Percentiles rank a stretch among this genome's conserved stretches.
Conservation (phyloP, 768 basidiomycete species). For the Phanerochaete carnosa region DNA sequence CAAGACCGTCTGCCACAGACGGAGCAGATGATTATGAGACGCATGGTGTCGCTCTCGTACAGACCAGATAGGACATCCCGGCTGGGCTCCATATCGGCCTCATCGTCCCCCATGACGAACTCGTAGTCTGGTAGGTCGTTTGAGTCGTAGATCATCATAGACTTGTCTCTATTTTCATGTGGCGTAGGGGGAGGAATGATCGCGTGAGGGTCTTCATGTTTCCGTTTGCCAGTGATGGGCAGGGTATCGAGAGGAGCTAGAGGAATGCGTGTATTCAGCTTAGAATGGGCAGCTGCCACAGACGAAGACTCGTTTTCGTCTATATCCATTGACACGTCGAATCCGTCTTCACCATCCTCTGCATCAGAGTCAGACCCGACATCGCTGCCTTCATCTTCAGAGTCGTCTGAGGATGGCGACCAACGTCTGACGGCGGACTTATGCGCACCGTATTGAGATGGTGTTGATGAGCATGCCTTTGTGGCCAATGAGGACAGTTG, state of each 20-base stretch:
- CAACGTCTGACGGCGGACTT: no score
- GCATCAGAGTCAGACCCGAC: background rate
- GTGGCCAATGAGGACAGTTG: background rate
- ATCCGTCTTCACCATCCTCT: background rate
- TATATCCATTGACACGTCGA: background rate
- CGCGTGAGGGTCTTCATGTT: background rate
- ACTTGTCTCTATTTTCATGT: background rate
- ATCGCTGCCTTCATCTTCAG: no score
- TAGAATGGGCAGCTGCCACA: background rate
- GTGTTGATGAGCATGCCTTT: background rate
- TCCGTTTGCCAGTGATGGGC: background rate
- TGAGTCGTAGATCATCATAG: background rate
- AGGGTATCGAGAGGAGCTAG: background rate
- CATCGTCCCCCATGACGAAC: background rate
- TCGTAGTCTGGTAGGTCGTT: background rate
- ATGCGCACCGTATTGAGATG: background rate
- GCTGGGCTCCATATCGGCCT: background rate
- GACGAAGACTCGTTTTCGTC: background rate
- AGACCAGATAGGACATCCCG: background rate
- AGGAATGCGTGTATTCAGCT: background rate
- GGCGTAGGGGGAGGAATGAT: background rate
- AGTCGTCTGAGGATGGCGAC: no score
- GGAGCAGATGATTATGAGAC: background rate
- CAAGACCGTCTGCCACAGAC: background rate
- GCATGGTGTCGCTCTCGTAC: background rate